Base-by-base conservation (phyloP, 192 early-diverging fungal species). In the Backusella mclennaniae region DNA sequence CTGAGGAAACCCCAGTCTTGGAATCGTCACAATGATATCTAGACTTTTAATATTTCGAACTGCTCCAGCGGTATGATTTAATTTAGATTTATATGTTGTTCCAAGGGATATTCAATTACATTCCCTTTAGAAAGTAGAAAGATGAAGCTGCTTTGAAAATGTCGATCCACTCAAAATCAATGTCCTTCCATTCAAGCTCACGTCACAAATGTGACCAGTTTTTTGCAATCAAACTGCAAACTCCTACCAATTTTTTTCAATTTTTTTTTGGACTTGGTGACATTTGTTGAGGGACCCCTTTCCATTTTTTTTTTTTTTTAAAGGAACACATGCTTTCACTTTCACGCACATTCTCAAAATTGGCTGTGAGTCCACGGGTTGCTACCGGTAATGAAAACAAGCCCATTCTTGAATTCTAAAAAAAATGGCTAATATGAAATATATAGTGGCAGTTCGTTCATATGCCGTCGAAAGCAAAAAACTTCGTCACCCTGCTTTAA, bases 381-480 rank as follows among this genome's bases (percentile, higher is more conserved):
- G 67, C 35, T 21, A 26, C 67, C 26, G 67, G 67, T 69, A 69
- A 69, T 41, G n/a, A 39, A 49, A 49, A 49, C 5, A 49, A 17
- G 12, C 17, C 0, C 15, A 69, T 33, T 33, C 31, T 33, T 33
- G 31, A 33, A 33, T 33, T 12, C 23, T 23, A 26, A 38, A 19
- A 35, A 69, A 69, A 68, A 36, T n/a, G 8, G 38, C 67, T 36
- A 69, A 36, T 31, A 14, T 67, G 12, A 29, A 66, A 26, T 2
- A 8, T 8, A 69, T 12, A 69, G 67, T 69, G 33, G 67, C 67
- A 3, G 69, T 71, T 76, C 80, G 80, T 9, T 68, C 52, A 9
- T 81, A 81, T 68, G 80, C 76, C 19, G 44, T 59, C 1, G 73
- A 73, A 11, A 19, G 31, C 35, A 76, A 70, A 19, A 33, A 36